Conservation (phyloP, 1,139 yeast genomes). For the Debaryomyces sp. region DNA sequence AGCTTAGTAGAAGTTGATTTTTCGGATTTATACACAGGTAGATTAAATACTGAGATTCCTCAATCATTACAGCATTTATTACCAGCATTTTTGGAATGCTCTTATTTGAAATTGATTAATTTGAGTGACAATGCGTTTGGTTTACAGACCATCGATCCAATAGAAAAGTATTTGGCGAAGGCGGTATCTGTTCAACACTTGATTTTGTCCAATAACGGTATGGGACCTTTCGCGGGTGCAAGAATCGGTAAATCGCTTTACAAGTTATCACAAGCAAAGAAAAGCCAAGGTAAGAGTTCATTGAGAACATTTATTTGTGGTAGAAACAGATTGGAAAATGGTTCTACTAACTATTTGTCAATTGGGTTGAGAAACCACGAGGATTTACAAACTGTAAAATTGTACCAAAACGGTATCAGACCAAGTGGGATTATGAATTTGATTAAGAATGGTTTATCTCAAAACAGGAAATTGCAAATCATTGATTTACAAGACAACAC, state of each 20-base stretch:
- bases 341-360: constrained; percentile 80
- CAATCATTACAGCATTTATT: constrained; percentile 71
- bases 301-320: constrained; percentile 91
- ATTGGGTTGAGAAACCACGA: constrained; percentile 76
- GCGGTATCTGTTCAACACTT: constrained; percentile 84
- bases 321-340: constrained; percentile 93
- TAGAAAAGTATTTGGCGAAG: constrained; percentile 73
- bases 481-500: constrained; percentile 96
- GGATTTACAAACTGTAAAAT: constrained; percentile 69
- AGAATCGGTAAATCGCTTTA: constrained; percentile 86
- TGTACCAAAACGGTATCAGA: constrained; percentile 96
- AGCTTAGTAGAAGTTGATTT: constrained; percentile 70
- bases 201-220: constrained; percentile 89
- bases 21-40: constrained; percentile 92
- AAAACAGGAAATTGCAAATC: constrained; percentile 60
- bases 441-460: constrained; percentile 69
- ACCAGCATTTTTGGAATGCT: constrained; percentile 70
- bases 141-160: constrained; percentile 88
- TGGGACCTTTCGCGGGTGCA: constrained; percentile 97
- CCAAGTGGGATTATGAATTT: constrained; percentile 86
- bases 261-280: constrained; percentile 68
- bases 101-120: constrained; percentile 71
- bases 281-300: constrained; percentile 43
- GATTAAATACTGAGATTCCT: constrained; percentile 94
- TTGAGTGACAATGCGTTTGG: constrained; percentile 97